Base-by-base conservation (phyloP, 345 rosid species). In the Moringa oleifera region DNA sequence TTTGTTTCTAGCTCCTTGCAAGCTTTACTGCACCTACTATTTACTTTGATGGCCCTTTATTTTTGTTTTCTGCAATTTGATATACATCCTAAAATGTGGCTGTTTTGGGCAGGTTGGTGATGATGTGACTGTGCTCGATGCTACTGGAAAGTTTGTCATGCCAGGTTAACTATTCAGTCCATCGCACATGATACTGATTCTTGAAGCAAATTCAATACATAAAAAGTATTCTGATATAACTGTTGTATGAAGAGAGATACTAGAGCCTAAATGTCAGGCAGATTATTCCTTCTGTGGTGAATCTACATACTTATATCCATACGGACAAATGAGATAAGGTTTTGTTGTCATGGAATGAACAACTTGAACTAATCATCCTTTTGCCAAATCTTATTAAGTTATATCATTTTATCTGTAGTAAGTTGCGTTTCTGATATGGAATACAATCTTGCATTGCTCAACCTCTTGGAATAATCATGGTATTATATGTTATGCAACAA, bases 121-220 rank as follows among this genome's bases (percentile, higher is more conserved):
- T 68, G 96, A 88, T 78, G 97, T 86, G 59, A 73, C 76, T 7
- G 81, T 88, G 54, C 77, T 94, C 51, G 99, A 90, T 81, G 99
- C 99, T 61, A 68, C 90, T 23, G 97, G 99, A 65, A 90, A 88
- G 70, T 88, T 68, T 77, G 96, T 94, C 71, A 90, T 94, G 93
- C 99, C 97, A 77, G 96, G 99, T 94, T 71, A 59, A 52, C 36
- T 57, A 51, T 53, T 63, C 45, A 6, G 23, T 23, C 18, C 1
- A 41, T 22, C 23, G 41, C 52, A 51, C 21, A 51, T 25, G 59
- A 16, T 52, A 2, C 18, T 41, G 17, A 31, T 62, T 7, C 7
- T 24, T 45, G 9, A 0, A 20, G 28, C 19, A 62, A 62, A 50
- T 51, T 62, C 28, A 51, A 62, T 20, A 19, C n/a, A 8, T 50